Conservation (phyloP, 352 stramenopile genomes). For the Phytophthora sp. region DNA sequence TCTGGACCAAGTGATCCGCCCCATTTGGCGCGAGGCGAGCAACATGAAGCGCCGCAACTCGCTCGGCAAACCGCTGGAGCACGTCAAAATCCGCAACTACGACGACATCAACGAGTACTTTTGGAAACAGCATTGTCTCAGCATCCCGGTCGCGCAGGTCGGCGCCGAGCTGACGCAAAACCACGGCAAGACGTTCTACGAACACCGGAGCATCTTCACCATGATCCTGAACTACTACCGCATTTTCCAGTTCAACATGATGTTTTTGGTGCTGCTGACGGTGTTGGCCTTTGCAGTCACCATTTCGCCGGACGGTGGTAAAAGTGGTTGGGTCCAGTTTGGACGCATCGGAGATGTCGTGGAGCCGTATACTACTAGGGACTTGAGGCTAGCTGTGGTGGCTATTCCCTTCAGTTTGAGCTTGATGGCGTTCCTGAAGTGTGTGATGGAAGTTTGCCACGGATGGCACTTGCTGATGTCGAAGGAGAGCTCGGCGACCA, state of each 20-base stretch:
- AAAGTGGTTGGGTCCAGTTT: slow-evolving; percentile 63
- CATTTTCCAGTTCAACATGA: slow-evolving; percentile 86
- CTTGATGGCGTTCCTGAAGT: slow-evolving; percentile 61
- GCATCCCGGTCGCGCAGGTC: slow-evolving; percentile 50
- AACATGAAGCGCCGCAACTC: slow-evolving; percentile 79
- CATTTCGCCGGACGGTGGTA: slow-evolving; percentile 65
- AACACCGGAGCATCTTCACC: slow-evolving; percentile 74
- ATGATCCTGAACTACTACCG: slow-evolving; percentile 82
- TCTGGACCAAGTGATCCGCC: slow-evolving; percentile 57
- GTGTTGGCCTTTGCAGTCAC: slow-evolving; percentile 64
- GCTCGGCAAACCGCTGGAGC: slow-evolving; percentile 63
- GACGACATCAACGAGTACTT: slow-evolving; percentile 88
- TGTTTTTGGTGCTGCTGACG: slow-evolving; percentile 64
- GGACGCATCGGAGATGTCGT: slow-evolving; percentile 59
- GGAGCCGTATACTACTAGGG: slow-evolving; percentile 52
- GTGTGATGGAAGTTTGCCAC: slow-evolving; percentile 66
- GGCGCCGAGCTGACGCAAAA: slow-evolving; percentile 56
- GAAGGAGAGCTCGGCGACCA: slow-evolving; percentile 50
- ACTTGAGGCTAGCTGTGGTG: slow-evolving; percentile 61
- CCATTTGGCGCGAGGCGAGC: slow-evolving; percentile 73
- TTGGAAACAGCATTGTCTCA: slow-evolving; percentile 73
- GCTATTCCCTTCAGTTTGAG: slow-evolving; percentile 58
- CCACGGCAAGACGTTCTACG: slow-evolving; percentile 83
- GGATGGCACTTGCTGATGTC: slow-evolving; percentile 67
- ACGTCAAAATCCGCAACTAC: slow-evolving; percentile 83